phyloP scores from a whole-genome alignment of 2,329 filamentous ascomycete genomes.

The Penicillium sp. region DNA sequence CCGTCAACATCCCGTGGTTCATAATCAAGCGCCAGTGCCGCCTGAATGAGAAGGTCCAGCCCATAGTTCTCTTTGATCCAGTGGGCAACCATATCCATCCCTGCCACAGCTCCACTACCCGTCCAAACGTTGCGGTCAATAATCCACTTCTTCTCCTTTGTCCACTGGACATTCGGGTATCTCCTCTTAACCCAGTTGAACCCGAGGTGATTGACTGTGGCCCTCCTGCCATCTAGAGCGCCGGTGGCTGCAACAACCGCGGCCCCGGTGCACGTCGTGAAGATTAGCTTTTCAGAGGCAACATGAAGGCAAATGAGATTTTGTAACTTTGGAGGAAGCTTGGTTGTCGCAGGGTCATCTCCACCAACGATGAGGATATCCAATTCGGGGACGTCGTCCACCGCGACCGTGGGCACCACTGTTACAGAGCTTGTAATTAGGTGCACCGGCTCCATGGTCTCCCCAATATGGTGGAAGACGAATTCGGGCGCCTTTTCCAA shows the following conservation, averaged over 20 bases:
- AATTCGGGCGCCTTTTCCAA: slow-evolving; percentile 36
- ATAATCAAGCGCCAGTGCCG: slow-evolving; percentile 37
- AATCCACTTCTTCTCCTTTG: slow-evolving; percentile 50
- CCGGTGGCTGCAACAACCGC: slow-evolving; percentile 35
- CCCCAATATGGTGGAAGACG: slow-evolving; percentile 42
- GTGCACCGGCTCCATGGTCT: slow-evolving; percentile 35
- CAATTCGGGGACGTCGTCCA: slow-evolving; percentile 43
- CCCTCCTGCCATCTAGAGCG: slow-evolving; percentile 47
- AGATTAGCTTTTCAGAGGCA: slow-evolving; percentile 39
- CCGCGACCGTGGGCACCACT: slow-evolving; percentile 37
- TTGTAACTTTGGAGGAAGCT: neutral
- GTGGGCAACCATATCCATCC: slow-evolving; percentile 51
- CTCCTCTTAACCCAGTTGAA: slow-evolving; percentile 29
- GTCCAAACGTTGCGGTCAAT: slow-evolving; percentile 55
- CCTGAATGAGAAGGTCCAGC: slow-evolving; percentile 30
- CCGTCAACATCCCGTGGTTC: slow-evolving; percentile 44
- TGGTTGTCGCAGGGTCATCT: neutral
- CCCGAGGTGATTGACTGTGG: neutral
- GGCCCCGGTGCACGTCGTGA: slow-evolving; percentile 27
- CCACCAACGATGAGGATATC: slow-evolving; percentile 36
- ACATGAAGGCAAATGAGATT: slow-evolving; percentile 43
- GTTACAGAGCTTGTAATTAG: slow-evolving; percentile 24
- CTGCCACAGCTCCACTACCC: slow-evolving; percentile 50
- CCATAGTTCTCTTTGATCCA: slow-evolving; percentile 47
- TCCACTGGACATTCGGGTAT: slow-evolving; percentile 51